Evolutionary conservation across 495 filamentous ascomycete species (phyloP).

Genomic region (Cenococcum geophilum): DNA sequence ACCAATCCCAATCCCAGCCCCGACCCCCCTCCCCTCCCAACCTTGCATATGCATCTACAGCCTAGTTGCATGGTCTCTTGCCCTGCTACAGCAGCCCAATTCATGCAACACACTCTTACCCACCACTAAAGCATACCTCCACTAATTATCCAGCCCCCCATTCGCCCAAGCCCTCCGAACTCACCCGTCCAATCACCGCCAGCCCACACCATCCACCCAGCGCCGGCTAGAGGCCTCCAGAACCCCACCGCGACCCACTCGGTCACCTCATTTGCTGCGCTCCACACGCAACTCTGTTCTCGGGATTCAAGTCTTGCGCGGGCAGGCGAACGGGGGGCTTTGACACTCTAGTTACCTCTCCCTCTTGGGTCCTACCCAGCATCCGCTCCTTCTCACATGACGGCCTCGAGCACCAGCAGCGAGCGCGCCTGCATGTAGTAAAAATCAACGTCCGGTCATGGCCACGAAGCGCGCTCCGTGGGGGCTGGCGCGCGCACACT

Average conservation of each 20-base stretch:
- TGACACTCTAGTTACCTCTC: slow-evolving; percentile 2
- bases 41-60: slow-evolving; percentile 4
- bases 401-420: slow-evolving; percentile 6
- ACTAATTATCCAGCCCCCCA: not conserved
- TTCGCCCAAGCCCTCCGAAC: not conserved
- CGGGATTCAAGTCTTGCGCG: slow-evolving; percentile 3
- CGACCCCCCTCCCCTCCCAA: not conserved
- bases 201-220: not conserved
- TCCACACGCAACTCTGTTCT: slow-evolving; percentile 1
- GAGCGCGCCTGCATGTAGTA: slow-evolving; percentile 27
- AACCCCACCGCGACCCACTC: slow-evolving; percentile 2
- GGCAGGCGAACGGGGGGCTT: not conserved
- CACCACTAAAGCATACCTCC: not conserved
- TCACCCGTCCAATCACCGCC: not conserved
- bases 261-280: slow-evolving; percentile 9
- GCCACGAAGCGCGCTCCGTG: not conserved
- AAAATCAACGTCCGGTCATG: slow-evolving; percentile 34
- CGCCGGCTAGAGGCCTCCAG: not conserved
- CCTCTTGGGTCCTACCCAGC: slow-evolving; percentile 11
- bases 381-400: slow-evolving; percentile 32
- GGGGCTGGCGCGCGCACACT: not conserved
- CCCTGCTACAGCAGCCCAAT: slow-evolving; percentile 1
- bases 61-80: not conserved
- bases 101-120: not conserved
- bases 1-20: not conserved